Percentiles rank a stretch among this genome's conserved stretches.
phyloP scores from a whole-genome alignment of 1,284 basidiomycete genomes.

The Boletus smithii region DNA sequence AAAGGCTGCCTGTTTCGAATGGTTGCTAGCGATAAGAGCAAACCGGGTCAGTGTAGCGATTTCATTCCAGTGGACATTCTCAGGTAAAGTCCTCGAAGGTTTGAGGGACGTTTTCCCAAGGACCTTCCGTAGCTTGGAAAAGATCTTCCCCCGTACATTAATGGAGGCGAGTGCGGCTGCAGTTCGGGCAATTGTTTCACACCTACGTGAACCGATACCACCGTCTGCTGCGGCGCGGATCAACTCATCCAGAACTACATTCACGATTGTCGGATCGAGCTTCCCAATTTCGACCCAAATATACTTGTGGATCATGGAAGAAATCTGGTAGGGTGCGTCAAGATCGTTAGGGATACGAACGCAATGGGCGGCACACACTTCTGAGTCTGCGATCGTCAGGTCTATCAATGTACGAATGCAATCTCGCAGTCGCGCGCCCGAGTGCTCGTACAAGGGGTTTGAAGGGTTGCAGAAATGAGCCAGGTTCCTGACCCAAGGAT shows the following conservation, averaged over 20 bases:
- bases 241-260: constrained; percentile 74
- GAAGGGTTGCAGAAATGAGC: constrained; percentile 69
- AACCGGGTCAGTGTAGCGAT: constrained; percentile 78
- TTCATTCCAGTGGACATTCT: constrained; percentile 80
- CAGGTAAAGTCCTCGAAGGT: constrained; percentile 56
- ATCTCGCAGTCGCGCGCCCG: constrained; percentile 70
- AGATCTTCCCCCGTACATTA: constrained; percentile 72
- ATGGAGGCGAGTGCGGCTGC: constrained; percentile 75
- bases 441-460: constrained; percentile 60
- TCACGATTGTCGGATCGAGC: constrained; percentile 62
- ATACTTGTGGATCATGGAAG: constrained; percentile 63
- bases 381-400: constrained; percentile 65
- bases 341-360: not conserved
- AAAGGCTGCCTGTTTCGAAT: constrained; percentile 58
- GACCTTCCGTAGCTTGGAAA: constrained; percentile 76
- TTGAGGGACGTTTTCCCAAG: constrained; percentile 70
- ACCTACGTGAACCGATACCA: constrained; percentile 70
- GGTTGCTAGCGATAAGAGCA: constrained; percentile 67
- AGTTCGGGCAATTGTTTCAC: constrained; percentile 73
- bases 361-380: constrained; percentile 44
- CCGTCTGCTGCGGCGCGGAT: constrained; percentile 78
- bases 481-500: constrained; percentile 84
- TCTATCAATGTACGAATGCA: constrained; percentile 75
- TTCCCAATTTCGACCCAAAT: constrained; percentile 76
- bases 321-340: constrained; percentile 47